Evolutionary conservation across 345 rosid species (phyloP).

Genomic region (Eucalyptus cloeziana): DNA sequence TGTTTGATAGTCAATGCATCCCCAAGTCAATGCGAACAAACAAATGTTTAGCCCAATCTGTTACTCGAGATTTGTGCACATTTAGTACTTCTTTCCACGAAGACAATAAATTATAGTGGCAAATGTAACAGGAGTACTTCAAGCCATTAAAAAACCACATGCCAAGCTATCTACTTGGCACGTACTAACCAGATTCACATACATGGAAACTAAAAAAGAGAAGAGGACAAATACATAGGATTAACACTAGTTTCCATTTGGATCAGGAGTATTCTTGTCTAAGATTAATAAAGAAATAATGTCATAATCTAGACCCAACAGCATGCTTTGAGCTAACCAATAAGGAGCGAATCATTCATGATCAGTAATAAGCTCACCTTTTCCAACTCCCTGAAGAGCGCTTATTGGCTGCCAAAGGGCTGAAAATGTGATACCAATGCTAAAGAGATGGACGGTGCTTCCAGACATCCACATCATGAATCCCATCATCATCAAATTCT

Average conservation of each 20-base stretch:
- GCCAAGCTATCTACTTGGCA: background rate
- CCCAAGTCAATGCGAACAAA: background rate
- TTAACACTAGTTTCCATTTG: background rate
- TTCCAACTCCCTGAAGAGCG: conserved; percentile 96
- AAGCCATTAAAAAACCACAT: background rate
- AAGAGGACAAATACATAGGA: background rate
- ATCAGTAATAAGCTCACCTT: conserved; percentile 41
- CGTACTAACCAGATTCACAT: background rate
- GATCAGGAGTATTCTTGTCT: background rate
- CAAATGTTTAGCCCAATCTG: background rate
- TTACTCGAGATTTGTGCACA: background rate
- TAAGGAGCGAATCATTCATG: background rate
- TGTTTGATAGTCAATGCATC: background rate
- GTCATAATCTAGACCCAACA: background rate
- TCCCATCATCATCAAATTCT: conserved; percentile 99
- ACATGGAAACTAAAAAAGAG: background rate
- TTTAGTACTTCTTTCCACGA: background rate
- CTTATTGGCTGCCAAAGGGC: conserved; percentile 99
- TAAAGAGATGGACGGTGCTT: conserved; percentile 93
- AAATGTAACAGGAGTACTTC: background rate
- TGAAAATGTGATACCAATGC: conserved; percentile 96
- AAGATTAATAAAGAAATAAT: background rate
- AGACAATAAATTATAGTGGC: background rate
- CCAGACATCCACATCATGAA: conserved; percentile 99
- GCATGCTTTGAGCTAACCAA: background rate